Evolutionary conservation across 2,329 filamentous ascomycete species (phyloP).

Genomic region (Aphanocladium album): DNA sequence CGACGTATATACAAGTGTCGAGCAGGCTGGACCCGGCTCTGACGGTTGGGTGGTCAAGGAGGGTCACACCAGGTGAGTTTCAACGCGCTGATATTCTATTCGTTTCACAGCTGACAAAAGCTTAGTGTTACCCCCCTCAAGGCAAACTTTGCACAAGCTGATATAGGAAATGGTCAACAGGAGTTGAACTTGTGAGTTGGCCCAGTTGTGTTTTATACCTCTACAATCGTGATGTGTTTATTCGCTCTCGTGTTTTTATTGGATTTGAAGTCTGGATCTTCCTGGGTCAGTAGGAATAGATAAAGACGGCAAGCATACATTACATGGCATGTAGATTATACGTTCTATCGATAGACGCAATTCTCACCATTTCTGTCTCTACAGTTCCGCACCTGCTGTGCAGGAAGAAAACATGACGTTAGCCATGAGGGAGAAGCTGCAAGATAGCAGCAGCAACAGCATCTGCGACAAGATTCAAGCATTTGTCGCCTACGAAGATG

Average conservation of each 20-base stretch:
- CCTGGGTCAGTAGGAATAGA: conserved; percentile 10
- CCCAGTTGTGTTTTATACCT: not conserved
- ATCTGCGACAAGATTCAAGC: conserved; percentile 52
- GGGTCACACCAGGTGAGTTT: conserved; percentile 71
- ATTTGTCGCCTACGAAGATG: conserved; percentile 77
- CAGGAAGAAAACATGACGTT: conserved; percentile 9
- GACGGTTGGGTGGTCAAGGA: conserved; percentile 92
- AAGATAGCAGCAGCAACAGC: conserved; percentile 14
- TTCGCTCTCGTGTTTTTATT: not conserved
- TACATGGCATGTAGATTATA: conserved; percentile 20
- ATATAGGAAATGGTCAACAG: conserved; percentile 55
- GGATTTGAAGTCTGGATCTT: conserved; percentile 10
- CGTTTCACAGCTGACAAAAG: not conserved
- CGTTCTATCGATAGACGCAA: conserved; percentile 25
- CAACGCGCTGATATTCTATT: not conserved
- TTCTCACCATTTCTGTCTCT: conserved; percentile 30
- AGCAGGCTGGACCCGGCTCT: conserved; percentile 71
- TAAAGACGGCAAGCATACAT: conserved; percentile 12
- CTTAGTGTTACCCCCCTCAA: conserved; percentile 79
- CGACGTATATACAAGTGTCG: conserved; percentile 85
- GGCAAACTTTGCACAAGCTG: conserved; percentile 84
- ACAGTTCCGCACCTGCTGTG: conserved; percentile 18
- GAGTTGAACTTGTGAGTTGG: conserved; percentile 80
- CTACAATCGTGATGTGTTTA: not conserved
- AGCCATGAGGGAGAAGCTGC: conserved; percentile 19